Evolutionary conservation across 495 filamentous ascomycete genomes (phyloP).

Genomic region (Aspergillus leporis): DNA sequence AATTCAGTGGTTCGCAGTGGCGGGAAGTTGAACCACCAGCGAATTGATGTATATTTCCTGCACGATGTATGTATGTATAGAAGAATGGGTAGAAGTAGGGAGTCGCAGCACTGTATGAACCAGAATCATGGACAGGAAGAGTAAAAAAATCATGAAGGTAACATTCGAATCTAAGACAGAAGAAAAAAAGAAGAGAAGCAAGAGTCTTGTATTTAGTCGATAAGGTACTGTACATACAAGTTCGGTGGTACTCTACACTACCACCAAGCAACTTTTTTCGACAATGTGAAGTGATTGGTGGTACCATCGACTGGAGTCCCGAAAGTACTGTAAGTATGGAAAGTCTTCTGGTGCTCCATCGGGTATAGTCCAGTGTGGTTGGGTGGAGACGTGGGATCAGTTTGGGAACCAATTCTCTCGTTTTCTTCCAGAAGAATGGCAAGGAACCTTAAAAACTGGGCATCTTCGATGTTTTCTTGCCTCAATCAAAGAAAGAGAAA

Average conservation of each 20-base stretch:
- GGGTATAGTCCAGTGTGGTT: neutral
- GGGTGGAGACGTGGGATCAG: neutral
- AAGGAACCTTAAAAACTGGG: neutral
- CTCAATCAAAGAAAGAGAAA: neutral
- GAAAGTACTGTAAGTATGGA: neutral
- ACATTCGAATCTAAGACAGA: too few relatives aligned
- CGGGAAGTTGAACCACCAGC: slow-evolving; percentile 3
- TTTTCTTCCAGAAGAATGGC: neutral
- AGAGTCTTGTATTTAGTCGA: too few relatives aligned
- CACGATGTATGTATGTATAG: neutral
- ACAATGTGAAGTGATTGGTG: neutral
- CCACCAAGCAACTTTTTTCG: too few relatives aligned
- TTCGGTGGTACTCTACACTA: too few relatives aligned
- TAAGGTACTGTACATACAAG: too few relatives aligned
- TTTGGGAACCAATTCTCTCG: neutral
- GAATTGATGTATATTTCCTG: neutral
- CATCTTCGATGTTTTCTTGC: too few relatives aligned
- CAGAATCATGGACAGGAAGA: neutral
- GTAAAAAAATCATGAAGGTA: too few relatives aligned
- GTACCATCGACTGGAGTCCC: neutral
- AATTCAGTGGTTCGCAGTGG: slow-evolving; percentile 8
- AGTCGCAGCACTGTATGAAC: neutral
- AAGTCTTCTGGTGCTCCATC: neutral
- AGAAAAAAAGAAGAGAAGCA: too few relatives aligned
- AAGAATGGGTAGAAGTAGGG: neutral